These are phyloP conservation scores for Mycena chlorophos DNA, from an alignment of 768 basidiomycete genomes.

Conservation along the genomic window DNA sequence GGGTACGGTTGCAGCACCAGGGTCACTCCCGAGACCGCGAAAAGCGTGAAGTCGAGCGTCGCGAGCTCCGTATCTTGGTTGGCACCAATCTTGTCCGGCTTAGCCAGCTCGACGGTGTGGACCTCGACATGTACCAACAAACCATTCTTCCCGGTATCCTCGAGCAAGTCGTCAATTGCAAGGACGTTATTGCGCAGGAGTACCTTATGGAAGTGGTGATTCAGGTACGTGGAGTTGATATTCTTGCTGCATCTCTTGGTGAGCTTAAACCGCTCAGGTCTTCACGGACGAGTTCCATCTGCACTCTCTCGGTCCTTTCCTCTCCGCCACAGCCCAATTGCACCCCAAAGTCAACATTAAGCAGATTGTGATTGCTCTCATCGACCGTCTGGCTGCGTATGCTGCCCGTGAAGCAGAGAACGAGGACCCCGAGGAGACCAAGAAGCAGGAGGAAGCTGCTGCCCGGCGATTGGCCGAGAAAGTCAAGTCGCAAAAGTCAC, in stretches of 20 bases:
- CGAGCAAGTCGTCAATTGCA: conserved; percentile 97
- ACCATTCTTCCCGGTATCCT: conserved; percentile 89
- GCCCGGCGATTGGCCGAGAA: conserved; percentile 84
- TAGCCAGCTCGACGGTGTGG: conserved; percentile 94
- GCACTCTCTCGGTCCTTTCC: conserved; percentile 92
- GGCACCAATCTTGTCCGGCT: conserved; percentile 97
- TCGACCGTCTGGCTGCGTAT: conserved; percentile 93
- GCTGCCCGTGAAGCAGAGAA: conserved; percentile 97
- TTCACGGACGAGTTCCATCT: conserved; percentile 99
- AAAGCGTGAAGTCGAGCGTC: conserved; percentile 94
- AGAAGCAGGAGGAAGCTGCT: conserved; percentile 90
- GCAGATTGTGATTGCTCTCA: conserved; percentile 94
- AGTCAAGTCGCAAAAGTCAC: conserved; percentile 72
- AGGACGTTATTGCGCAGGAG: conserved; percentile 98
- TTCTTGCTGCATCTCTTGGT: not conserved
- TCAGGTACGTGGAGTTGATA: conserved; percentile 57
- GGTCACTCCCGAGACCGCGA: conserved; percentile 97
- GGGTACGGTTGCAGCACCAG: conserved; percentile 98
- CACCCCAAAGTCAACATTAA: conserved; percentile 99
- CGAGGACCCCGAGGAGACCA: conserved; percentile 93
- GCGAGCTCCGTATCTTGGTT: conserved; percentile 92
- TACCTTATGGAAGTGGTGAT: conserved; percentile 99
- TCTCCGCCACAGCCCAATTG: conserved; percentile 91
- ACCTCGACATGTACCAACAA: conserved; percentile 85
- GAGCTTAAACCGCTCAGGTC: conserved; percentile 63